Base-by-base conservation (phyloP, 176 grass and related monocot genomes). In the Sorghum bicolor region DNA sequence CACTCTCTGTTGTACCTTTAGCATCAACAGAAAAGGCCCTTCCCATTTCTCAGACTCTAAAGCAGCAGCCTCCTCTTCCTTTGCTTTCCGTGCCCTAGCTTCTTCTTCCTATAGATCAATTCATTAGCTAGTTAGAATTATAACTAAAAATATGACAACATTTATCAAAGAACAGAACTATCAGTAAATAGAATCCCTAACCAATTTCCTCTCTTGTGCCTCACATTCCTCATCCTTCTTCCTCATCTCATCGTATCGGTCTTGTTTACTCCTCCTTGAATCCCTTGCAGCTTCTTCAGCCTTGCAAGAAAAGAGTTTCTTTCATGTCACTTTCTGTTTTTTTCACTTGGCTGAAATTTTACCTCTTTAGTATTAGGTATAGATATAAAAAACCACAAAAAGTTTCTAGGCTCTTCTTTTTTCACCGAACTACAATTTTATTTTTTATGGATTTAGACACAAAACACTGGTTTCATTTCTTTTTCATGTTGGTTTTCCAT, bases 11-110 rank as follows among this genome's bases (percentile, higher is more conserved):
- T 60, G 88, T 93, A 82, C 95, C 95, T 90, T 98, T 93, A 86
- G 91, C 90, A 83, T 95, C 96, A 84, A 98, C 93, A 44, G 96
- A 98, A 79, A 98, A 95, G 32, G 87, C 96, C 7, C 90, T 90
- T 95, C 95, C 96, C 96, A 98, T 82, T 95, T 95, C 34, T 98
- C 93, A 90, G 95, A 98, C 75, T 98, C 96, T 44, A 93, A 70
- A 78, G 91, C 91, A 70, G 90, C 82, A 10, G 70, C 81, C 30
- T 88, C 93, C 52, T 92, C 93, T 20, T 98, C 96, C 82, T 98
- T 92, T 32, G 88, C 91, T 77, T 93, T 93, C 19, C 58, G 82
- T 61, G 88, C 88, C 64, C 50, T 77, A 32, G 85, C 91, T 84
- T 98, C 93, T 94, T 98, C 89, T 88, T 98, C 93, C 95, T 94